These are phyloP conservation scores for Candida gorgasii DNA, from an alignment of 805 yeast species.

Conservation along the genomic window DNA sequence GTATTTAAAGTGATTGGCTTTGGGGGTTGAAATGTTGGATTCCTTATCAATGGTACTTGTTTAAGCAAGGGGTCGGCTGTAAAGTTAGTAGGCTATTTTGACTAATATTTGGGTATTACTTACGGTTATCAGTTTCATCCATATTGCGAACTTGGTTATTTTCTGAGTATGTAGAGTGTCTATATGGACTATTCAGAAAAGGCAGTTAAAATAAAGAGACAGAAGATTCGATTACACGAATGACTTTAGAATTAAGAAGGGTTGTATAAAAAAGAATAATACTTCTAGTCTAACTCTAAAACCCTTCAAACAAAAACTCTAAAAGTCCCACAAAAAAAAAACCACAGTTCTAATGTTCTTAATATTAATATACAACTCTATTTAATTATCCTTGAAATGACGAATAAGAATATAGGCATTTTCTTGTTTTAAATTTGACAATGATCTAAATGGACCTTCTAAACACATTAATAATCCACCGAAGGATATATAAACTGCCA, in stretches of 20 bases:
- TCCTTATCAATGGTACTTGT: slow-evolving; percentile 56
- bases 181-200: too few relatives aligned
- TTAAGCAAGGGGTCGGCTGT: slow-evolving; percentile 49
- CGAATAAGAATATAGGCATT: slow-evolving; percentile 89
- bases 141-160: slow-evolving; percentile 7
- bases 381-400: slow-evolving; percentile 47
- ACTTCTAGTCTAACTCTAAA: too few relatives aligned
- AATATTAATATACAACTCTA: slow-evolving; percentile 4
- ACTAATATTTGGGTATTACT: too few relatives aligned
- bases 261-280: too few relatives aligned
- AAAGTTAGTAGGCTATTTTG: slow-evolving; percentile 10
- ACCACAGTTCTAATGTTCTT: too few relatives aligned
- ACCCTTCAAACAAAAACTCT: too few relatives aligned
- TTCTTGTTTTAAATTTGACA: slow-evolving; percentile 89
- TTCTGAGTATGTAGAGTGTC: too few relatives aligned
- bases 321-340: too few relatives aligned
- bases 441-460: slow-evolving; percentile 91
- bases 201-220: too few relatives aligned
- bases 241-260: too few relatives aligned
- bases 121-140: slow-evolving; percentile 14
- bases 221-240: too few relatives aligned
- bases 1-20: slow-evolving; percentile 54
- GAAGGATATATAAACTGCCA: slow-evolving; percentile 90
- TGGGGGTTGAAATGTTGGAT: slow-evolving; percentile 55
- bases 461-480: slow-evolving; percentile 93